Conservation (phyloP, 495 filamentous ascomycete genomes). For the Penicillium cosmopolitanum region DNA sequence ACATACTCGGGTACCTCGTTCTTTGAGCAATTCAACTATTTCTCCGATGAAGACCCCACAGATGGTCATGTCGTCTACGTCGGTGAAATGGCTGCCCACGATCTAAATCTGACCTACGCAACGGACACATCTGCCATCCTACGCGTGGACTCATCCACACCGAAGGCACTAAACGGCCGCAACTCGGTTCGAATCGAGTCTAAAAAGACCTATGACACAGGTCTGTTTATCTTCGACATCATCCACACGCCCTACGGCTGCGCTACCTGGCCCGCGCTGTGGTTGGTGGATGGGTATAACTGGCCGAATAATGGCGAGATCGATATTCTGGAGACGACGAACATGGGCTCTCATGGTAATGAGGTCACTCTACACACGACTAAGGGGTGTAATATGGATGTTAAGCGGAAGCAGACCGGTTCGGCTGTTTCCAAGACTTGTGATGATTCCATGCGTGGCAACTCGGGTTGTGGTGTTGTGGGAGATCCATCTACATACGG, state of each 20-base stretch:
- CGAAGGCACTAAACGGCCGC: constrained; percentile 47
- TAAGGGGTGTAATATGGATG: constrained; percentile 48
- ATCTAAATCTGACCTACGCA: constrained; percentile 56
- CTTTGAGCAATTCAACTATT: constrained; percentile 58
- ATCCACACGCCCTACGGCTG: constrained; percentile 54
- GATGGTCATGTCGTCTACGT: constrained; percentile 57
- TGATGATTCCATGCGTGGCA: constrained; percentile 38
- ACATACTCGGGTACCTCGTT: constrained; percentile 52
- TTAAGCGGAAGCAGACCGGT: constrained; percentile 48
- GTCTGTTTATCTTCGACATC: constrained; percentile 61
- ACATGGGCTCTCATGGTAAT: constrained; percentile 49
- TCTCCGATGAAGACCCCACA: constrained; percentile 54
- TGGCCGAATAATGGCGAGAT: constrained; percentile 63
- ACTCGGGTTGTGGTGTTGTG: constrained; percentile 51
- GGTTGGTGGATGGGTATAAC: constrained; percentile 61
- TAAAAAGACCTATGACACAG: constrained; percentile 49
- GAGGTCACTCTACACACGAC: constrained; percentile 51
- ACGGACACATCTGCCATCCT: constrained; percentile 51
- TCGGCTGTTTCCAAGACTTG: constrained; percentile 34
- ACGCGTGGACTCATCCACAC: constrained; percentile 53
- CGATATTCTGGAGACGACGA: constrained; percentile 52
- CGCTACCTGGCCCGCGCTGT: constrained; percentile 62
- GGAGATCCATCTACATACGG: constrained; percentile 43
- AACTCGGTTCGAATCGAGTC: constrained; percentile 60
- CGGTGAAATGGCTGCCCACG: constrained; percentile 29